A percentile compares a stretch with the other conserved stretches of the same genome.
Evolutionary conservation across 2,329 filamentous ascomycete species (phyloP).

Genomic region (Colletotrichum sansevieriae): DNA sequence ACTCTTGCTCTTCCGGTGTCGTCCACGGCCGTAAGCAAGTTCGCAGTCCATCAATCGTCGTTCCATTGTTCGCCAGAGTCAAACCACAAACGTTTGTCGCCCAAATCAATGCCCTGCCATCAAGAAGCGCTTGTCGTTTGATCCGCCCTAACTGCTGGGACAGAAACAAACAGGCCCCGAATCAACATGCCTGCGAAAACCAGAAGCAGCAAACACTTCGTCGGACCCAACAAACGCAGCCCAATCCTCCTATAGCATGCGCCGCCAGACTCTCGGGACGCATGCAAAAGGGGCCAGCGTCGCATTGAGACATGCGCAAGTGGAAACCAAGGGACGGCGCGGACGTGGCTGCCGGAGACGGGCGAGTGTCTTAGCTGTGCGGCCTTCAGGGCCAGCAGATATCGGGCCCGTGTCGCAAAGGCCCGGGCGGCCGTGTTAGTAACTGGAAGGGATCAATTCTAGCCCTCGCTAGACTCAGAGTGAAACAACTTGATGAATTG

Average conservation of each 20-base stretch:
- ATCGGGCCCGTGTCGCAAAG: not conserved
- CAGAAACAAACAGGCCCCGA: not conserved
- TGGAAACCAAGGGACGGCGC: constrained; percentile 5
- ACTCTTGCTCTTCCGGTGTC: not conserved
- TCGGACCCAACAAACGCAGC: not conserved
- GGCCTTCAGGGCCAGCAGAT: not conserved
- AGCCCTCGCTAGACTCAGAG: not conserved
- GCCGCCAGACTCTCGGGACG: not conserved
- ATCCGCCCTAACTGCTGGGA: not conserved
- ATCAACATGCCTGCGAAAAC: not conserved
- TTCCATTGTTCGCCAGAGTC: not conserved
- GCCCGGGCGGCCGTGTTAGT: not conserved
- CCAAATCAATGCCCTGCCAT: too few species aligned
- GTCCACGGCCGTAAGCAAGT: not conserved
- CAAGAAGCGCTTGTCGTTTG: too few species aligned
- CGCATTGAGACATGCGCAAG: constrained; percentile 1
- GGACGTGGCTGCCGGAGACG: constrained; percentile 2
- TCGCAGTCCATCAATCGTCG: not conserved
- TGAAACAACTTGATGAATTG: too few species aligned
- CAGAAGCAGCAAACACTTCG: not conserved
- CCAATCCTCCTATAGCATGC: not conserved
- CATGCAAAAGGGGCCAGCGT: not conserved
- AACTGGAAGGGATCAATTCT: not conserved
- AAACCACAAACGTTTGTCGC: not conserved
- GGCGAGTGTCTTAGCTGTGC: not conserved